Evolutionary conservation across 2,329 filamentous ascomycete genomes (phyloP).

Genomic region (Talaromyces sp.): DNA sequence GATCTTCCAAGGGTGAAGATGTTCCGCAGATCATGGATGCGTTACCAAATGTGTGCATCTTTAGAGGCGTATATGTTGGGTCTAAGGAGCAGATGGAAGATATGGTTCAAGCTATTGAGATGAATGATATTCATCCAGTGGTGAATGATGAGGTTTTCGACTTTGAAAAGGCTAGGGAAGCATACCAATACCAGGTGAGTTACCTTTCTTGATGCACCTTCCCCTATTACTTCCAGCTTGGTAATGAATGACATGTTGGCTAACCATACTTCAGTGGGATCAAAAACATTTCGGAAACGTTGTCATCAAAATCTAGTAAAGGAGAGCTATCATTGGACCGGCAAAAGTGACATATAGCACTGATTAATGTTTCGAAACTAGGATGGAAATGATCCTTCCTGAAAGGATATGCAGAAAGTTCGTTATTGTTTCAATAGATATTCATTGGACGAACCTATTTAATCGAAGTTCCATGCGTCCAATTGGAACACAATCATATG

Average conservation of each 20-base stretch:
- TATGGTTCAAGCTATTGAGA: conserved; percentile 59
- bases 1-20: conserved; percentile 46
- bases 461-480: neutral
- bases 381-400: neutral
- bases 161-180: conserved; percentile 12
- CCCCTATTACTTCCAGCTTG: neutral
- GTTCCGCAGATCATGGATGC: conserved; percentile 54
- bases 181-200: conserved; percentile 13
- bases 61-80: conserved; percentile 58
- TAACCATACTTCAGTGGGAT: conserved; percentile 35
- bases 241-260: conserved; percentile 21
- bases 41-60: conserved; percentile 51
- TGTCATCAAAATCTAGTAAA: conserved; percentile 44
- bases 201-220: neutral
- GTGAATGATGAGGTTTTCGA: conserved; percentile 42
- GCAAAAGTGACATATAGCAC: neutral
- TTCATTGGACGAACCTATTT: neutral
- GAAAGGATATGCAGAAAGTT: neutral
- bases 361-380: neutral
- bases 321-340: neutral
- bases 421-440: neutral
- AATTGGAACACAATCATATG: neutral
- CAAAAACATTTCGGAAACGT: conserved; percentile 58
- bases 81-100: conserved; percentile 56
- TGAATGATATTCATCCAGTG: conserved; percentile 57